Conservation (phyloP, 2,329 filamentous ascomycete genomes). For the Cryphonectria nitschkei region DNA sequence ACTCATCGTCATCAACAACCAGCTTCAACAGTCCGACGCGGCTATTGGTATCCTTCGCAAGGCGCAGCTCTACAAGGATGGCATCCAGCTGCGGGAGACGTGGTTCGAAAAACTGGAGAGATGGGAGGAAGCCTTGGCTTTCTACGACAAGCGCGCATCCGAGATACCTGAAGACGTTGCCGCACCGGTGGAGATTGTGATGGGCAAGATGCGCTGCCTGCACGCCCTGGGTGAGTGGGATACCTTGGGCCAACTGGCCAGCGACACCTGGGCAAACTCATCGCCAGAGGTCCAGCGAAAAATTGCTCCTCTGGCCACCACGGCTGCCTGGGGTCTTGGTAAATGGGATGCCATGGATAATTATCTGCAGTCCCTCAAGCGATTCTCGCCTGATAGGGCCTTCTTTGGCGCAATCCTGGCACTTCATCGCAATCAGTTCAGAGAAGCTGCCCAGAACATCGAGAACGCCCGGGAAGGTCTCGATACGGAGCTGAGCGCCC, state of each 20-base stretch:
- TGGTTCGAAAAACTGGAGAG: slow-evolving; percentile 99
- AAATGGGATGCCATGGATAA: slow-evolving; percentile 99
- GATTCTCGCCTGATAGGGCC: slow-evolving; percentile 87
- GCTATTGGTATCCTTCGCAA: slow-evolving; percentile 97
- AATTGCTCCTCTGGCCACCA: slow-evolving; percentile 91
- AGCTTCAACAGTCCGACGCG: slow-evolving; percentile 96
- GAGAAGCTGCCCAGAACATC: slow-evolving; percentile 86
- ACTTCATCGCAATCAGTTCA: slow-evolving; percentile 93
- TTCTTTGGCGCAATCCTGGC: slow-evolving; percentile 98
- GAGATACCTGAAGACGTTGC: slow-evolving; percentile 62
- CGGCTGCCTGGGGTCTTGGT: slow-evolving; percentile 92
- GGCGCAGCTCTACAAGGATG: slow-evolving; percentile 91
- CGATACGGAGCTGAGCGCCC: slow-evolving; percentile 91
- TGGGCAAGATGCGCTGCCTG: slow-evolving; percentile 99
- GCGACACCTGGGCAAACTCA: slow-evolving; percentile 93
- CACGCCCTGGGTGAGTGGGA: slow-evolving; percentile 99
- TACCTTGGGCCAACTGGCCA: slow-evolving; percentile 81
- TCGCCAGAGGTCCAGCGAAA: slow-evolving; percentile 83
- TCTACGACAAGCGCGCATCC: slow-evolving; percentile 84
- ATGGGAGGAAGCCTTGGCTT: slow-evolving; percentile 94
- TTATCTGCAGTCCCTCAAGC: slow-evolving; percentile 93
- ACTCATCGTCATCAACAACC: slow-evolving; percentile 98
- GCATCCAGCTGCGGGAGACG: slow-evolving; percentile 91
- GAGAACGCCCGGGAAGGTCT: slow-evolving; percentile 90
- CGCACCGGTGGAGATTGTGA: slow-evolving; percentile 87